phyloP scores from a whole-genome alignment of 805 yeast species.

The Candida suzukii region DNA sequence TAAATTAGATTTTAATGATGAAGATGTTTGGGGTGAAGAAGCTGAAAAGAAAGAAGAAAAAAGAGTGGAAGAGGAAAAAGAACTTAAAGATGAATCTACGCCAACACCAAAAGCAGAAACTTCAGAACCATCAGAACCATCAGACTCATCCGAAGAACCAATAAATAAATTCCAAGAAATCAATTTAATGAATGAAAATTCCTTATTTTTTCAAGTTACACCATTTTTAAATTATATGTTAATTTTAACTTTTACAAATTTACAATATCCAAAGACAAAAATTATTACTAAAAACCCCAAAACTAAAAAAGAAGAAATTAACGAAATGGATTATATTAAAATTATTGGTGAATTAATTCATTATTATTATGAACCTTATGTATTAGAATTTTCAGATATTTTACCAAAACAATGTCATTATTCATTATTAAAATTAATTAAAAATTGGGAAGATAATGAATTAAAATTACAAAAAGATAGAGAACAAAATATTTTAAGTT shows the following conservation, averaged over 20 bases:
- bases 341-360: conserved; percentile 25
- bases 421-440: conserved; percentile 22
- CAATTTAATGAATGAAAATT: conserved; percentile 25
- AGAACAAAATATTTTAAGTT: conserved; percentile 30
- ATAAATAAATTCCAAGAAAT: conserved; percentile 6
- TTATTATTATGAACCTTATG: conserved; percentile 27
- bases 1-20: neutral
- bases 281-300: conserved; percentile 2
- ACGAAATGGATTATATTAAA: conserved; percentile 21
- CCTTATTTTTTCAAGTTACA: conserved; percentile 28
- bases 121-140: neutral
- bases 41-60: neutral
- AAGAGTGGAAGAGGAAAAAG: neutral
- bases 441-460: conserved; percentile 32
- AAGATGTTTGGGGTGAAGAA: conserved; percentile 6
- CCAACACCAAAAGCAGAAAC: too few relatives aligned
- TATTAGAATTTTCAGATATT: conserved; percentile 25
- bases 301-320: neutral
- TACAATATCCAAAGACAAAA: conserved; percentile 22
- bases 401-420: conserved; percentile 26
- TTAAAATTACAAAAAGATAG: conserved; percentile 29
- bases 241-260: conserved; percentile 12
- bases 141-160: neutral
- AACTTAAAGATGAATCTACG: conserved; percentile 1
- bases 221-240: conserved; percentile 25